These are phyloP conservation scores for Melaleuca alternifolia DNA, from an alignment of 345 rosid genomes.

Conservation along the genomic window DNA sequence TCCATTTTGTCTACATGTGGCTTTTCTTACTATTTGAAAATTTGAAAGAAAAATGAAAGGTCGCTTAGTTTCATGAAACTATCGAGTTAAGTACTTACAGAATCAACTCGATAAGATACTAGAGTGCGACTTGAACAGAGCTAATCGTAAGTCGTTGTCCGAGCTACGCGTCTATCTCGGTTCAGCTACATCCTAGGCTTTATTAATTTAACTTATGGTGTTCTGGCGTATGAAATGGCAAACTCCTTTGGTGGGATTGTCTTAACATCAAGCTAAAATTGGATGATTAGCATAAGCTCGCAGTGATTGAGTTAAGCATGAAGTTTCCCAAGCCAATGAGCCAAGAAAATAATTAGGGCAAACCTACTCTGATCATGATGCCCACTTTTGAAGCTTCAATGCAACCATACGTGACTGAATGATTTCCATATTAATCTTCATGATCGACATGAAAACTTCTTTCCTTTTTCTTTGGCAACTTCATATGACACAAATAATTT, in stretches of 20 bases:
- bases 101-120: neutral
- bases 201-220: neutral
- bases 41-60: too few species aligned
- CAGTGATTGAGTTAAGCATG: neutral
- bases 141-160: neutral
- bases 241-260: too few species aligned
- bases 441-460: neutral
- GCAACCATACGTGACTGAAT: too few species aligned
- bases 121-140: neutral
- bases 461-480: neutral
- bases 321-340: neutral
- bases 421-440: neutral
- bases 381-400: neutral
- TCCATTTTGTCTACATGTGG: too few species aligned
- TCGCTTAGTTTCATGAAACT: too few species aligned
- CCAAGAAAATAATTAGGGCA: neutral
- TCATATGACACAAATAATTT: too few species aligned
- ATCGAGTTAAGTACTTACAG: neutral
- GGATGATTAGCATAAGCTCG: too few species aligned
- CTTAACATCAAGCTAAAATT: too few species aligned
- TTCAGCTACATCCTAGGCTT: neutral
- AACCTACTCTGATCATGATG: neutral
- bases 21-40: too few species aligned
- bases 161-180: neutral
- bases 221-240: neutral